Conservation (phyloP, 2,329 filamentous ascomycete genomes). For the Raffaelea deltoideospora region DNA sequence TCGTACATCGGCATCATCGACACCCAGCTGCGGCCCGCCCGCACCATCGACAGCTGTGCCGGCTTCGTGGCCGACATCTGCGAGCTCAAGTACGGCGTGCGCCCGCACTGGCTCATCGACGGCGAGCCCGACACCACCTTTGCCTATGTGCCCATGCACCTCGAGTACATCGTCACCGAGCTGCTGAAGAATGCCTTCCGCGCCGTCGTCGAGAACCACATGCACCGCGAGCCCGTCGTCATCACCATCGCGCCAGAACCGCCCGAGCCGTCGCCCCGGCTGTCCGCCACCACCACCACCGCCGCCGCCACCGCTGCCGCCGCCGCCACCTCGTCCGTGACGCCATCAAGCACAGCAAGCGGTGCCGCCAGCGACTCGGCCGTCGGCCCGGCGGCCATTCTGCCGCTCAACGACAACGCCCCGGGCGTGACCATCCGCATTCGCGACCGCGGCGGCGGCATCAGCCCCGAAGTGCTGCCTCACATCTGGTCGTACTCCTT, state of each 20-base stretch:
- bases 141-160: conserved; percentile 85
- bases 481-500: conserved; percentile 97
- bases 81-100: conserved; percentile 85
- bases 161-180: conserved; percentile 96
- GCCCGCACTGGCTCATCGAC: conserved; percentile 66
- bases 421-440: conserved; percentile 92
- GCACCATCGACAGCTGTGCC: conserved; percentile 70
- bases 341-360: not conserved
- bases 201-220: conserved; percentile 75
- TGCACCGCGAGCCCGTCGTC: conserved; percentile 66
- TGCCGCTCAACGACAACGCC: conserved; percentile 45
- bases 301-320: conserved; percentile 13
- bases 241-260: conserved; percentile 75
- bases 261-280: conserved; percentile 12
- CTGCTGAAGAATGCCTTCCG: conserved; percentile 94
- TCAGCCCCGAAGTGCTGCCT: conserved; percentile 65
- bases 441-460: conserved; percentile 87
- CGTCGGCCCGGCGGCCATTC: conserved; percentile 24
- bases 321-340: conserved; percentile 1
- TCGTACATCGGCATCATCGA: conserved; percentile 89
- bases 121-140: conserved; percentile 81
- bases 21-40: conserved; percentile 68
- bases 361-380: not conserved
- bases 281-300: not conserved
- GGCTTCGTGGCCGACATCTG: conserved; percentile 91